Evolutionary conservation across 1,284 basidiomycete genomes (phyloP).

Genomic region (Papiliotrema terrestris): DNA sequence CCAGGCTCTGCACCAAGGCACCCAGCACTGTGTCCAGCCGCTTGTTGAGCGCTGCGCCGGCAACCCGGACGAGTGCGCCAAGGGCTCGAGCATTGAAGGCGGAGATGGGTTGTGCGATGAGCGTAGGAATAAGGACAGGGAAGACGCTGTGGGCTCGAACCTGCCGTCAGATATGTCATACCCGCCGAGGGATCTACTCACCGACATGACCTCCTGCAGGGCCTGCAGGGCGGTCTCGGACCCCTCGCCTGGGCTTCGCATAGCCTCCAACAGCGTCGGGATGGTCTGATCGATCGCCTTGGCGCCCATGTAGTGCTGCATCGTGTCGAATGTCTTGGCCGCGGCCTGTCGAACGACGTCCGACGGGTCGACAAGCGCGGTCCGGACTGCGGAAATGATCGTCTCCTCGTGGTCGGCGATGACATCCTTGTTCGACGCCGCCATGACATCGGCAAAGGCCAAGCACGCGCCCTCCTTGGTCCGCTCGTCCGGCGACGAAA

Average conservation of each 20-base stretch:
- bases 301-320: constrained; percentile 79
- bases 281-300: constrained; percentile 96
- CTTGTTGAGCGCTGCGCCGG: constrained; percentile 82
- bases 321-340: constrained; percentile 86
- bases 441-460: constrained; percentile 82
- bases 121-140: constrained; percentile 94
- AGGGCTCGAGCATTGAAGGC: constrained; percentile 94
- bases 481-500: constrained; percentile 65
- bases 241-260: constrained; percentile 81
- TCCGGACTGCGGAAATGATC: constrained; percentile 80
- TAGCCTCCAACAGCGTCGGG: constrained; percentile 87
- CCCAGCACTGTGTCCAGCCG: constrained; percentile 71
- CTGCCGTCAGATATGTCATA: constrained; percentile 45
- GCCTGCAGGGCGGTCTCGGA: constrained; percentile 92
- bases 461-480: constrained; percentile 86
- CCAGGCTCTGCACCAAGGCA: constrained; percentile 67
- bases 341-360: constrained; percentile 85
- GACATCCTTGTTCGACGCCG: constrained; percentile 78
- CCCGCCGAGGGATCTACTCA: constrained; percentile 49
- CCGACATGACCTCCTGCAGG: constrained; percentile 88
- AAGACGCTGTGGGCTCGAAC: constrained; percentile 91
- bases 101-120: constrained; percentile 85
- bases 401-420: constrained; percentile 86
- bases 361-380: constrained; percentile 84
- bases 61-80: constrained; percentile 85